phyloP scores from a whole-genome alignment of 2,329 filamentous ascomycete species.

The Lizonia empirigonia region DNA sequence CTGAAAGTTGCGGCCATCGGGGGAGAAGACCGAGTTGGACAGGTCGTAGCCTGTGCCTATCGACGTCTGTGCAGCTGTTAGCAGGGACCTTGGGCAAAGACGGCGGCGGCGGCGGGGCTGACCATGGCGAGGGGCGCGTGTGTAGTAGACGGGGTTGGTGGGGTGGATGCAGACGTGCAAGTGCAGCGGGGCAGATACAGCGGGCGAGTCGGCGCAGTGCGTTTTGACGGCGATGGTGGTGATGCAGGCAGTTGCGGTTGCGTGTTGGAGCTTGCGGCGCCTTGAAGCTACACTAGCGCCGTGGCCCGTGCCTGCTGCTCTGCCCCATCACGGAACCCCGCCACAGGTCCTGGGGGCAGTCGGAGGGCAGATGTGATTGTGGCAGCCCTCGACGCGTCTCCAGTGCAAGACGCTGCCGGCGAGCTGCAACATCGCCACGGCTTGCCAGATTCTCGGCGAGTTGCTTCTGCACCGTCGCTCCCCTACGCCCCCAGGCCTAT shows the following conservation, averaged over 20 bases:
- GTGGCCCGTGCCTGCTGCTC: constrained; percentile 5
- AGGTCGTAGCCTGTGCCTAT: constrained; percentile 99
- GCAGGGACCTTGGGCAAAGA: constrained; percentile 16
- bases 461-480: constrained; percentile 4
- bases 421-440: not conserved
- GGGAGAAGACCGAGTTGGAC: constrained; percentile 99
- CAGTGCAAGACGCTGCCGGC: not conserved
- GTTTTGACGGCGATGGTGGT: constrained; percentile 34
- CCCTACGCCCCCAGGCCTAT: constrained; percentile 15
- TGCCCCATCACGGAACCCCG: constrained; percentile 6
- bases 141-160: not conserved
- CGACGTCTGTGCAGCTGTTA: constrained; percentile 72
- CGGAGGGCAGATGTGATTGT: too few relatives aligned
- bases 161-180: not conserved
- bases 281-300: constrained; percentile 9
- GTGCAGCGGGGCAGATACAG: not conserved
- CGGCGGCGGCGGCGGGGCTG: constrained; percentile 19
- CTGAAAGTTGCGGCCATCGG: constrained; percentile 98
- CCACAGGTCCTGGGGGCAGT: too few relatives aligned
- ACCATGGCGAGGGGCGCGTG: constrained; percentile 35
- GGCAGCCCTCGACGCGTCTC: not conserved
- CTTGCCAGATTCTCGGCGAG: constrained; percentile 2
- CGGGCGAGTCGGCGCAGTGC: constrained; percentile 7
- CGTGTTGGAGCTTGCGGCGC: constrained; percentile 33
- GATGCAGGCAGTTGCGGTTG: constrained; percentile 39